Evolutionary conservation across 2,329 filamentous ascomycete species (phyloP).

Genomic region (Colletotrichum tamarilloi): DNA sequence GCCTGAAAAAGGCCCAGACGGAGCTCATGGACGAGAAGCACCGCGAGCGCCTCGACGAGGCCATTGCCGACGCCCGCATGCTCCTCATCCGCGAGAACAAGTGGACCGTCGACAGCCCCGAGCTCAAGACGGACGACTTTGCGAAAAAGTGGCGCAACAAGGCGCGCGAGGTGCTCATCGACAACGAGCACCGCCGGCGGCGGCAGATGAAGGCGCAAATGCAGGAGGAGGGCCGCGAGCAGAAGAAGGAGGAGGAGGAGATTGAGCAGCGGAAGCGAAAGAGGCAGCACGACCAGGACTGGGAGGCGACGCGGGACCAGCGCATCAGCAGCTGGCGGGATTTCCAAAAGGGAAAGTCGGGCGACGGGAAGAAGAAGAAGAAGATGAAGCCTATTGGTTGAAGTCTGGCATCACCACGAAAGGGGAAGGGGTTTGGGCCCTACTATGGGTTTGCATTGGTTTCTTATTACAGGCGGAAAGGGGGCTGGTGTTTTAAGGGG

Average conservation of each 20-base stretch:
- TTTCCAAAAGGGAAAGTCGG: constrained; percentile 81
- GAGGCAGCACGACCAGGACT: constrained; percentile 92
- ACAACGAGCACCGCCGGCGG: constrained; percentile 87
- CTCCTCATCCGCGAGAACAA: constrained; percentile 94
- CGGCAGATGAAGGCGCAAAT: constrained; percentile 93
- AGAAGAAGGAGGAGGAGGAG: constrained; percentile 88
- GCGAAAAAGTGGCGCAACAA: constrained; percentile 90
- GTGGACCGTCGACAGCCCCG: constrained; percentile 88
- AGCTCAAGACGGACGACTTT: constrained; percentile 87
- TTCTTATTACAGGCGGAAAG: not conserved
- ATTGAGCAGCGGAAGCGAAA: constrained; percentile 83
- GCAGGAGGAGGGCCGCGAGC: constrained; percentile 94
- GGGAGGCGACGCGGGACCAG: constrained; percentile 92
- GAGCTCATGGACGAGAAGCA: constrained; percentile 95
- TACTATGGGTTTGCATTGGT: not conserved
- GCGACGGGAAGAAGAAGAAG: constrained; percentile 62
- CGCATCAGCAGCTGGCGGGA: constrained; percentile 94
- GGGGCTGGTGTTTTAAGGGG: not conserved
- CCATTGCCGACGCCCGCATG: constrained; percentile 95
- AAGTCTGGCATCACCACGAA: constrained; percentile 38
- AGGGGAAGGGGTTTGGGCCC: not conserved
- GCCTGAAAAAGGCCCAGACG: constrained; percentile 93
- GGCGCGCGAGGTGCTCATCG: constrained; percentile 87
- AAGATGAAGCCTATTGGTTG: constrained; percentile 74
- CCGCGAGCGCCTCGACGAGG: constrained; percentile 87